Percentiles rank a stretch among this genome's conserved stretches.
phyloP scores from a whole-genome alignment of 805 yeast genomes.

The Sungouiella thailandica region DNA sequence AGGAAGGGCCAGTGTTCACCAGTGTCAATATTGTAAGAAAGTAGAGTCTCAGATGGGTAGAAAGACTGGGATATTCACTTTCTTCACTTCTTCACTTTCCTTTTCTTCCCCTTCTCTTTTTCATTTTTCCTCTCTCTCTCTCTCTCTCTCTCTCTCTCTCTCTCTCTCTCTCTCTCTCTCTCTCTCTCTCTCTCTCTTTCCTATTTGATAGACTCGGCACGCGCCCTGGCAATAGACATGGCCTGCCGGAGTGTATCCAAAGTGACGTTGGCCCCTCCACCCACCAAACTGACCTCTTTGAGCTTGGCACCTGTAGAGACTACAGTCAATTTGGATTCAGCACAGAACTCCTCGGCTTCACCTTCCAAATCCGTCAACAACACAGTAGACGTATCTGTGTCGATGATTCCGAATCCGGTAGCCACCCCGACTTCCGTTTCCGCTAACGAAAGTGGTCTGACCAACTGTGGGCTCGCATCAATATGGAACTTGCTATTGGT shows the following conservation, averaged over 20 bases:
- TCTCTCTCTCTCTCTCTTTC: too few relatives aligned
- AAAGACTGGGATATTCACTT: too few relatives aligned
- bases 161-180: too few relatives aligned
- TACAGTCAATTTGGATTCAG: conserved; percentile 49
- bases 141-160: too few relatives aligned
- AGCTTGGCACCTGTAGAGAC: conserved; percentile 30
- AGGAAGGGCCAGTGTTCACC: too few relatives aligned
- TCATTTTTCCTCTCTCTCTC: too few relatives aligned
- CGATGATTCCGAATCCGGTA: conserved; percentile 59
- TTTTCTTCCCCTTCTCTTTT: too few relatives aligned
- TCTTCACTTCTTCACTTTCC: too few relatives aligned
- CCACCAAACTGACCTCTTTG: conserved; percentile 43
- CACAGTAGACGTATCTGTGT: conserved; percentile 33
- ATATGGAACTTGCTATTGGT: conserved; percentile 39
- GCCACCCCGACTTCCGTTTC: conserved; percentile 36
- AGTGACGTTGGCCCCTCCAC: conserved; percentile 45
- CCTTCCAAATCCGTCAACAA: conserved; percentile 77
- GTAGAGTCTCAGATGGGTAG: too few relatives aligned
- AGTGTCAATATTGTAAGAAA: too few relatives aligned
- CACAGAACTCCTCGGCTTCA: conserved; percentile 69
- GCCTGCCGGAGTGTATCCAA: conserved; percentile 45
- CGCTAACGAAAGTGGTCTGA: conserved; percentile 36
- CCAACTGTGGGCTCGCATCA: conserved; percentile 37
- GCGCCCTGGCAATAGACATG: conserved; percentile 40
- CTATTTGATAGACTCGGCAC: conserved; percentile 30